Conservation (phyloP, 495 filamentous ascomycete genomes). For the Thermothielavioides terrestris region DNA sequence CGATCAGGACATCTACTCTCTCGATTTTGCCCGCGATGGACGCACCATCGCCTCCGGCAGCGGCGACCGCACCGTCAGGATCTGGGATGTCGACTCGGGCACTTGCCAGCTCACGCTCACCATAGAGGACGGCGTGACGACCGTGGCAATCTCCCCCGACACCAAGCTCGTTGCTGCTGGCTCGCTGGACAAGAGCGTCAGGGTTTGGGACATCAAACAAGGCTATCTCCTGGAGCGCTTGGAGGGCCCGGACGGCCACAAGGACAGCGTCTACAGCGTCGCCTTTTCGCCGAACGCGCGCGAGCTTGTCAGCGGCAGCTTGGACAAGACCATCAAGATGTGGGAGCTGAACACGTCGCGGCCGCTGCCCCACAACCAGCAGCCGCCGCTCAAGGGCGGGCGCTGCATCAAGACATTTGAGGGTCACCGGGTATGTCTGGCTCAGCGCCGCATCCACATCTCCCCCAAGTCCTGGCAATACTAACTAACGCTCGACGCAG, state of each 20-base stretch:
- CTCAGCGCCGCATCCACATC: background rate
- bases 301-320: constrained; percentile 78
- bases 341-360: constrained; percentile 75
- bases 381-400: constrained; percentile 60
- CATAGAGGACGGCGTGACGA: constrained; percentile 87
- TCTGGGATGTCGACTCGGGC: constrained; percentile 77
- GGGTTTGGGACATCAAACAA: constrained; percentile 76
- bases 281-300: constrained; percentile 83
- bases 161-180: constrained; percentile 80
- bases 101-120: constrained; percentile 66
- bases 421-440: constrained; percentile 67
- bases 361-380: constrained; percentile 36
- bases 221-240: constrained; percentile 78
- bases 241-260: constrained; percentile 79
- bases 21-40: constrained; percentile 81
- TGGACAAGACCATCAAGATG: constrained; percentile 94
- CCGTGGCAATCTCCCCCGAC: constrained; percentile 85
- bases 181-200: constrained; percentile 82
- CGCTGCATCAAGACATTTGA: constrained; percentile 84
- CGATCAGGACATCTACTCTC: constrained; percentile 90
- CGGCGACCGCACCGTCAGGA: constrained; percentile 77
- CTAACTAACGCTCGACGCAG: constrained; percentile 33
- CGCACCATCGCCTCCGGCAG: constrained; percentile 83
- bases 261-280: constrained; percentile 87
- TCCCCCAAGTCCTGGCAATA: background rate